Evolutionary conservation across 768 basidiomycete genomes (phyloP), one percentile per base, ranked within the genome.

Genomic region (Dictyophora rubrovolvata): DNA sequence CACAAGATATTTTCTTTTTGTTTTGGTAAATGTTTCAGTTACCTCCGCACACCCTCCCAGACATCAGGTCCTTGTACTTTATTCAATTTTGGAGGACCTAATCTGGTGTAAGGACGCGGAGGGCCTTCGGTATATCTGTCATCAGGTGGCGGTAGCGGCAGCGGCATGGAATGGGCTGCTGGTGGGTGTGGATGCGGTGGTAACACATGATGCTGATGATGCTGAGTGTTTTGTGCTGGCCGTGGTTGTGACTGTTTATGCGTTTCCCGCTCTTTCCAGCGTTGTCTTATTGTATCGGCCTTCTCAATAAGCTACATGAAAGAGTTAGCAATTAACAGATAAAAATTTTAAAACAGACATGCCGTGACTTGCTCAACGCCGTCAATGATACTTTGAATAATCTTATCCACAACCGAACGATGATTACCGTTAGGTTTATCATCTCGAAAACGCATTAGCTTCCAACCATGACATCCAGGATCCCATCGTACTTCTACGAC

Each of bases 401-500:
- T 92, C 63, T 86, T 89, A 59, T 89, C 83, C 51, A 97, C 92
- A 57, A 93, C 83, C 33, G 73, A 79, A 61, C 78, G 80, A 70
- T 90, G 92, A 70, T 99, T 99, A 16, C 93, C 96, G 63, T 94
- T 73, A 2, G 83, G 87, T 70, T 99, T 99, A 71, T 99, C 96
- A 65, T 95, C 85, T 65, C 96, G 73, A 69, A 95, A 94, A 50
- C 96, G 83, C 83, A 98, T 85, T 81, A 93, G 84, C 59, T 83
- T 83, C 93, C 94, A 98, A 18, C 69, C 71, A 12, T 70, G 66
- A 50, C 77, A 74, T 33, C 78, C 77, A 7, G 78, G 60, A 64
- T 95, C 87, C 95, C 96, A 98, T 63, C 85, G 83, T 17, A 95
- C 93, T 70, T 99, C 96, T 18, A 98, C 86, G 42, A 98, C 81